Percentiles rank a stretch among this genome's conserved stretches.
phyloP scores from a whole-genome alignment of 2,329 filamentous ascomycete species.

The Penicillium corylophilum region DNA sequence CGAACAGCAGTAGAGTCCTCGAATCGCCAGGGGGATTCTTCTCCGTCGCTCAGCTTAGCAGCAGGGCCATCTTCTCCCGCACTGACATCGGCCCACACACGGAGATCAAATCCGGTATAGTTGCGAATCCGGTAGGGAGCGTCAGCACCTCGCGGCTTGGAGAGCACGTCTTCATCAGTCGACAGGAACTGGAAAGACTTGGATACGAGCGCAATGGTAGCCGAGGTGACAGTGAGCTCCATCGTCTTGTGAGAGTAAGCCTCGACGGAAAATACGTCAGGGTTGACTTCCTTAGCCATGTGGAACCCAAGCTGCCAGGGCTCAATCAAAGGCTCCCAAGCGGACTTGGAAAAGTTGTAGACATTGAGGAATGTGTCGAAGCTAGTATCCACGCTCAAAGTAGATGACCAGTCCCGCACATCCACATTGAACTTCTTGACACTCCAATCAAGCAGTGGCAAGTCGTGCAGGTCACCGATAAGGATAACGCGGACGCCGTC shows the following conservation, averaged over 20 bases:
- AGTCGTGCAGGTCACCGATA: constrained; percentile 92
- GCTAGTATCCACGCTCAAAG: constrained; percentile 81
- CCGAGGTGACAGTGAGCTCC: constrained; percentile 88
- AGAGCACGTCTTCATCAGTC: constrained; percentile 84
- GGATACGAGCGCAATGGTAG: constrained; percentile 86
- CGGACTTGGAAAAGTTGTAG: constrained; percentile 98
- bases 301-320: constrained; percentile 95
- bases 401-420: constrained; percentile 87
- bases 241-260: constrained; percentile 85
- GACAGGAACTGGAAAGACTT: constrained; percentile 91
- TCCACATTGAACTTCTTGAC: constrained; percentile 85
- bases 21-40: constrained; percentile 93
- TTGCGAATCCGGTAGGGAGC: constrained; percentile 92
- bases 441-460: constrained; percentile 91
- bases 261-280: constrained; percentile 77
- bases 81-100: constrained; percentile 75
- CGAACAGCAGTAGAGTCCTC: constrained; percentile 96
- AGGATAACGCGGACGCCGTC: constrained; percentile 89
- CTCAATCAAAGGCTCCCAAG: constrained; percentile 94
- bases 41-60: constrained; percentile 78
- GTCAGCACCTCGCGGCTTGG: constrained; percentile 87
- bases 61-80: constrained; percentile 66
- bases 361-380: constrained; percentile 94
- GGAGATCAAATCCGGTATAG: constrained; percentile 88
- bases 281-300: constrained; percentile 72